These are phyloP conservation scores for Colletotrichum lindemuthianum DNA, from an alignment of 2,329 filamentous ascomycete species.

Conservation along the genomic window DNA sequence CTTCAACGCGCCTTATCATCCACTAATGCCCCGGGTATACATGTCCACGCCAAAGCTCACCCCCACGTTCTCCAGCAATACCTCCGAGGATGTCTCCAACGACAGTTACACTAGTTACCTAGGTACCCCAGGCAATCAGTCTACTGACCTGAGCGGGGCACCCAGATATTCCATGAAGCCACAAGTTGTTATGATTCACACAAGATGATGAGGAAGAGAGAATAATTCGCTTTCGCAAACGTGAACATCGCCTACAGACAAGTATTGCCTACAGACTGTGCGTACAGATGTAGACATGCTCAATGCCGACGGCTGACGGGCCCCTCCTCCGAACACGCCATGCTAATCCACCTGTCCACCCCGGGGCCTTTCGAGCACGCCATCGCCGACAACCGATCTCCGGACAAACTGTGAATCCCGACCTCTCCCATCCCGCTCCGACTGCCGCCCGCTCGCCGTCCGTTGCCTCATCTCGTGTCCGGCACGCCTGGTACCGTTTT, in stretches of 20 bases:
- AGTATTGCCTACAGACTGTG: too few species aligned
- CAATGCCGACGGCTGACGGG: too few species aligned
- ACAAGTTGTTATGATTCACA: too few species aligned
- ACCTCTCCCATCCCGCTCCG: conserved; percentile 25
- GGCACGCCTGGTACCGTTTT: too few species aligned
- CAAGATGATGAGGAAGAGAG: too few species aligned
- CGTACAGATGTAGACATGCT: too few species aligned
- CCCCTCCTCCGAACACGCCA: conserved; percentile 1
- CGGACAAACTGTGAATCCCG: neutral
- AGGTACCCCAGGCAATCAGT: neutral
- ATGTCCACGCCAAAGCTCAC: too few species aligned
- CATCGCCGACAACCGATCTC: conserved; percentile 34
- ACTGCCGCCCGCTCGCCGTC: conserved; percentile 28
- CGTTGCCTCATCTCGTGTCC: neutral
- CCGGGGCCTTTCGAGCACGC: conserved; percentile 26
- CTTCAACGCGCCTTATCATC: neutral
- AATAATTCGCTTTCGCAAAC: too few species aligned
- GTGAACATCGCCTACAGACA: too few species aligned
- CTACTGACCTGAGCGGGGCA: neutral
- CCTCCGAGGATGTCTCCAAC: conserved; percentile 6
- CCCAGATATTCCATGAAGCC: too few species aligned
- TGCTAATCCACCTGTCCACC: conserved; percentile 6
- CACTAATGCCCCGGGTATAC: too few species aligned
- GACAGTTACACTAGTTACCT: neutral
- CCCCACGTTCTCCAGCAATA: neutral